Evolutionary conservation across 305 asterid genomes (phyloP).

Genomic region (Fraxinus nigra): DNA sequence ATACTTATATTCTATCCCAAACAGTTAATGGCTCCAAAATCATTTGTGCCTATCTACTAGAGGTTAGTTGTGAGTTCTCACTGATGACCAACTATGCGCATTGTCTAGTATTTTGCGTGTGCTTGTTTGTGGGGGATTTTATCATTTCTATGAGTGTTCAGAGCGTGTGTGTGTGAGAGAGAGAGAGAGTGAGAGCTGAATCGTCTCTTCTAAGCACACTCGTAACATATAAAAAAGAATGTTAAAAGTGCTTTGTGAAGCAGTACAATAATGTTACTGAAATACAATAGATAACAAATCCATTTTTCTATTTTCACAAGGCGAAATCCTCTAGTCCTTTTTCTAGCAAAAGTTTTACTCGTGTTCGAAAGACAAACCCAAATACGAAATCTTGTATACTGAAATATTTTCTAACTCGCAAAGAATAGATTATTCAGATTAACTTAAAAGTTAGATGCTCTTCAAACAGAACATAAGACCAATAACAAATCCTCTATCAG

Average conservation of each 20-base stretch:
- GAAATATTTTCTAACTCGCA: background rate
- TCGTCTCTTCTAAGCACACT: background rate
- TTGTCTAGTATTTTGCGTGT: background rate
- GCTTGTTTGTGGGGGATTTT: background rate
- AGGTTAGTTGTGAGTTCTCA: background rate
- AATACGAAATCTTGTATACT: background rate
- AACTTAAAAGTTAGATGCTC: background rate
- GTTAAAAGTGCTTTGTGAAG: conserved; percentile 10
- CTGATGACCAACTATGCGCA: background rate
- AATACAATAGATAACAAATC: background rate
- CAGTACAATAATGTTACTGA: background rate
- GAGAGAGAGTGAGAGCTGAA: background rate
- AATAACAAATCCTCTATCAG: conserved; percentile 19
- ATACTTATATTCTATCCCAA: background rate
- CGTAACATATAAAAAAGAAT: background rate
- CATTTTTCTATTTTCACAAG: background rate
- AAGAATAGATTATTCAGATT: background rate
- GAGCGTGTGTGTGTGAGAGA: background rate
- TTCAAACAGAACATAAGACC: conserved; percentile 4
- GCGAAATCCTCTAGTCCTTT: background rate
- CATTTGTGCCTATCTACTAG: background rate
- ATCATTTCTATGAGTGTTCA: background rate
- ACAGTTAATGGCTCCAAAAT: background rate
- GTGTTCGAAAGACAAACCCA: background rate
- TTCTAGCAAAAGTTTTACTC: conserved; percentile 1